These are phyloP conservation scores for Monosporozyma unispora DNA, from an alignment of 805 yeast species.

Conservation along the genomic window DNA sequence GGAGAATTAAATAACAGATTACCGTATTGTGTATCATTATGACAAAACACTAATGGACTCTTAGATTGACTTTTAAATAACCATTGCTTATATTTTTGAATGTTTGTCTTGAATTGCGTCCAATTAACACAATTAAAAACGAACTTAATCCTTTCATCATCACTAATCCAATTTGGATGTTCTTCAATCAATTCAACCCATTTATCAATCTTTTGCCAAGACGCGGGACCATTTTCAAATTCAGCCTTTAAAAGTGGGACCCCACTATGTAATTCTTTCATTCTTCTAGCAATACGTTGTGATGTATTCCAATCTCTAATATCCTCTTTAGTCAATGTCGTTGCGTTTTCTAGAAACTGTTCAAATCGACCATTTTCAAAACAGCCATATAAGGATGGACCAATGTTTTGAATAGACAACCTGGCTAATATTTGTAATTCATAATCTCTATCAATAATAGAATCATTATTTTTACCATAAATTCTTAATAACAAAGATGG, in stretches of 20 bases:
- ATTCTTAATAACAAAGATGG: constrained; percentile 68
- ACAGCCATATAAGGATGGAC: constrained; percentile 82
- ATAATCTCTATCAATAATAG: constrained; percentile 74
- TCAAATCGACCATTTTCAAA: constrained; percentile 91
- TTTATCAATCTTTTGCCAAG: constrained; percentile 59
- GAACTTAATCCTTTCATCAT: constrained; percentile 28
- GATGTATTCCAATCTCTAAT: constrained; percentile 68
- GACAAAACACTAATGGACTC: constrained; percentile 64
- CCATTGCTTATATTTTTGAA: constrained; percentile 54
- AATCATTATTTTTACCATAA: constrained; percentile 81
- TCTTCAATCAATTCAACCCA: constrained; percentile 51
- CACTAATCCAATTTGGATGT: constrained; percentile 29
- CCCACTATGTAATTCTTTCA: constrained; percentile 87
- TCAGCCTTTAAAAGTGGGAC: constrained; percentile 57
- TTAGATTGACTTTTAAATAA: constrained; percentile 34
- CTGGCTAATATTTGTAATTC: constrained; percentile 69
- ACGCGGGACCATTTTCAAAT: constrained; percentile 48
- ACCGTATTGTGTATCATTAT: constrained; percentile 96
- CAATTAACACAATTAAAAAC: constrained; percentile 37
- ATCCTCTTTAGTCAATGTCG: constrained; percentile 63
- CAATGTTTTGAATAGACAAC: constrained; percentile 69
- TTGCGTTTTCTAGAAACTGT: constrained; percentile 79
- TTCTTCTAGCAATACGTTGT: constrained; percentile 85
- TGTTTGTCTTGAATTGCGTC: constrained; percentile 39
- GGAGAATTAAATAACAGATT: constrained; percentile 67